Conservation (phyloP, 306 rosid genomes). For the Casuarina equisetifolia region DNA sequence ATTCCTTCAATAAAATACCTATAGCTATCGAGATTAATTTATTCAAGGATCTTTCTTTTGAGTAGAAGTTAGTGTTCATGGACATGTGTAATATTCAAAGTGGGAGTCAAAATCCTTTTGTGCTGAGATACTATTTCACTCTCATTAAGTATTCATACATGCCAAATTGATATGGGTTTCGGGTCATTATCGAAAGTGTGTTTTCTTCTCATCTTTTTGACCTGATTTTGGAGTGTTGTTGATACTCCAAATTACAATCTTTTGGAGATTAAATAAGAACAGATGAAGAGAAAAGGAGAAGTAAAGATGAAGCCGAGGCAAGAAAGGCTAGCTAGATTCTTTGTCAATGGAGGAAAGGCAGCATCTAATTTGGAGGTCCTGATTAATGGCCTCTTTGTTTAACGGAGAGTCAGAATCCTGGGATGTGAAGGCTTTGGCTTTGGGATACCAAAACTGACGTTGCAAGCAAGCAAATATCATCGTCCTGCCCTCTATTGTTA, state of each 20-base stretch:
- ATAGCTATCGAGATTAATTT: too few relatives aligned
- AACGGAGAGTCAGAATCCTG: neutral
- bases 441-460: neutral
- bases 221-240: neutral
- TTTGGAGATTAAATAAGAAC: neutral
- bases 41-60: too few relatives aligned
- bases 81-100: too few relatives aligned
- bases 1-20: too few relatives aligned
- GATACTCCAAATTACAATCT: neutral
- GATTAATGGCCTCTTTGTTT: neutral
- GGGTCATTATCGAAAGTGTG: neutral
- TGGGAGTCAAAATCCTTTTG: too few relatives aligned
- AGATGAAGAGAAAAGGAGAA: neutral
- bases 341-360: neutral
- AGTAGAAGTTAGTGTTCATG: too few relatives aligned
- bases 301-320: too few relatives aligned
- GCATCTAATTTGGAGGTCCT: neutral
- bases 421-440: neutral
- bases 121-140: too few relatives aligned
- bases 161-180: too few relatives aligned
- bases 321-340: neutral
- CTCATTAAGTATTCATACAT: too few relatives aligned
- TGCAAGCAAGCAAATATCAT: neutral
- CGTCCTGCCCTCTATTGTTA: neutral
- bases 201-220: neutral